These are phyloP conservation scores for Psophocarpus tetragonolobus DNA, from an alignment of 306 rosid species.

Conservation along the genomic window DNA sequence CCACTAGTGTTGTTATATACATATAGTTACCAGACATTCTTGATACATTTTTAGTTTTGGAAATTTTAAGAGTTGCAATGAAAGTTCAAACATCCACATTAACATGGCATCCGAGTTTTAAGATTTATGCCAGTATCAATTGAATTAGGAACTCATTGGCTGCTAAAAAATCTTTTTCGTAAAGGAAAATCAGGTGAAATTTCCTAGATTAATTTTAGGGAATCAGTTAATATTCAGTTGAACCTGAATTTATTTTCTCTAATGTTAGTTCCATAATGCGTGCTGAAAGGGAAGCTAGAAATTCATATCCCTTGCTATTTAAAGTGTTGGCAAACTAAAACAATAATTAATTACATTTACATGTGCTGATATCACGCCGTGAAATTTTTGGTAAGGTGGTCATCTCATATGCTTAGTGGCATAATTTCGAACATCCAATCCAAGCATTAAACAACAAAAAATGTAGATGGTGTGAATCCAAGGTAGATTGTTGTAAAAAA, in stretches of 20 bases:
- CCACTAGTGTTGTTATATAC: conserved; percentile 21
- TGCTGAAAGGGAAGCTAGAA: not conserved
- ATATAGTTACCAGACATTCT: not conserved
- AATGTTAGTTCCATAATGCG: not conserved
- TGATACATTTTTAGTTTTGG: not conserved
- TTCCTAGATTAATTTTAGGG: not conserved
- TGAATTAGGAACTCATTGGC: not conserved
- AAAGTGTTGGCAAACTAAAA: not conserved
- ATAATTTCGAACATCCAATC: too few species aligned
- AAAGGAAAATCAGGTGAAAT: not conserved
- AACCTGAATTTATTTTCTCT: not conserved
- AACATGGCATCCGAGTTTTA: conserved; percentile 7
- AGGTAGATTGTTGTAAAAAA: too few species aligned
- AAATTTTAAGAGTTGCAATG: conserved; percentile 2
- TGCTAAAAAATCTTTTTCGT: not conserved
- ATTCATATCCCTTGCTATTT: not conserved
- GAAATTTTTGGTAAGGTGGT: not conserved
- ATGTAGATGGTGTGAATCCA: too few species aligned
- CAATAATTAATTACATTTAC: not conserved
- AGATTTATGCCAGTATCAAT: not conserved
- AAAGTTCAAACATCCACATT: not conserved
- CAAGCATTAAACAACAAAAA: too few species aligned
- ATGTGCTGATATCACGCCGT: not conserved
- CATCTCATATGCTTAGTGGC: too few species aligned
- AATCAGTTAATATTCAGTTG: not conserved